These are phyloP conservation scores for Trichoderma cornu-damae DNA, from an alignment of 2,329 filamentous ascomycete genomes.

Conservation along the genomic window DNA sequence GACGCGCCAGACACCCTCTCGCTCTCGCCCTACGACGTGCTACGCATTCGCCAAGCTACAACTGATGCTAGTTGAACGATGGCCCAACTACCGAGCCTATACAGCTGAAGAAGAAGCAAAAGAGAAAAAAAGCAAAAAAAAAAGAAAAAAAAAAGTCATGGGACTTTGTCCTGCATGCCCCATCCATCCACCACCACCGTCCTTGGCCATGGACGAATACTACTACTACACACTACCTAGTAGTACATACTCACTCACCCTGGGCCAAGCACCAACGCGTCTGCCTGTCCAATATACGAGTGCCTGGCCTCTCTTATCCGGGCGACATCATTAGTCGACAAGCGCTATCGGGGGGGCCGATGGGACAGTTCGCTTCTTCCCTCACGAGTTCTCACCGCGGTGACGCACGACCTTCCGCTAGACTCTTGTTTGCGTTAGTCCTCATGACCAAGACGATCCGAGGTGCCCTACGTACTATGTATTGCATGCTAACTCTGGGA, in stretches of 20 bases:
- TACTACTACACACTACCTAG: too few species aligned
- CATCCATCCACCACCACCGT: background rate
- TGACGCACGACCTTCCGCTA: slow-evolving; percentile 11
- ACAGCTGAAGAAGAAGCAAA: too few species aligned
- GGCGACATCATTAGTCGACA: slow-evolving; percentile 7
- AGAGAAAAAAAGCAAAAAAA: too few species aligned
- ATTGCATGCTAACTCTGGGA: background rate
- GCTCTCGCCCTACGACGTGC: background rate
- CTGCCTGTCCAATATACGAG: slow-evolving; percentile 11
- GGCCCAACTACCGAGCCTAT: slow-evolving; percentile 5
- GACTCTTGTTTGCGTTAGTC: slow-evolving; percentile 2
- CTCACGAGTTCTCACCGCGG: slow-evolving; percentile 18
- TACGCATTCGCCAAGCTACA: slow-evolving; percentile 1
- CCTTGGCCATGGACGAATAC: too few species aligned
- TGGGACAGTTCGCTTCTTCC: background rate
- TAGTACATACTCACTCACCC: too few species aligned
- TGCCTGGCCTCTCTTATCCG: background rate
- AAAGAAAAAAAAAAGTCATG: slow-evolving; percentile 13
- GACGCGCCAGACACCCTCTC: background rate
- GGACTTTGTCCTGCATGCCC: slow-evolving; percentile 7
- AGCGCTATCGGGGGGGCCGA: slow-evolving; percentile 4
- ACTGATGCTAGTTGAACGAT: background rate
- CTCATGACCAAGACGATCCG: slow-evolving; percentile 9
- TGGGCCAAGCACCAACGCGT: slow-evolving; percentile 2
- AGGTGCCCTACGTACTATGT: background rate